Evolutionary conservation across 1,284 basidiomycete genomes (phyloP), one percentile per base, ranked within the genome.

Genomic region (Neonothopanus nambi): DNA sequence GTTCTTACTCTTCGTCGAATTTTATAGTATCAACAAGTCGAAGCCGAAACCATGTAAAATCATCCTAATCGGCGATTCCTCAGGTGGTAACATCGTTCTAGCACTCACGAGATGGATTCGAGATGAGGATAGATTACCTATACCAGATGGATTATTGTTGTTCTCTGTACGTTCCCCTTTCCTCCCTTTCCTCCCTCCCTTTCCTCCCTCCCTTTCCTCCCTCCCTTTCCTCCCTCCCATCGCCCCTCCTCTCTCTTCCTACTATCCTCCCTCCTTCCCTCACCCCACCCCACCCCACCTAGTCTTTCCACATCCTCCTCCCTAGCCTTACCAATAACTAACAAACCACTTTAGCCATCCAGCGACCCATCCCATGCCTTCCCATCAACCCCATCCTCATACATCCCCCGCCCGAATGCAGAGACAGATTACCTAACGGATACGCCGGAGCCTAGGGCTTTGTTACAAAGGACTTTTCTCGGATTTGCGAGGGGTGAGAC

Each of bases 11-110:
- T n/a, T n/a, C n/a, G n/a, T n/a, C n/a, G n/a, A 43, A 46, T 30
- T 8, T 18, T 15, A 20, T 33, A 7, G 11, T 33, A 15, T 33
- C 44, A 13, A 28, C 20, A 26, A 7, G 15, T 11, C n/a, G 12
- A 54, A 60, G 8, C 54, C 59, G 18, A 58, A 59, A 17, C 66
- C 68, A n/a, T 72, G 72, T 55, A 83, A 85, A 61, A 79, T 90
- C 48, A 65, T 86, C 28, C 62, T 91, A 23, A 76, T 79, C 6
- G 88, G 87, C 17, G 87, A 90, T 63, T 84, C 80, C 39, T 86
- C 88, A 0, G 89, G 89, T 2, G 87, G 84, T 0, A 88, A 89
- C 63, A 71, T 89, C 2, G 82, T 80, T 0, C 71, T 89, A 2
- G 81, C 83, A 2, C 67, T 81, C 4, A 69, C 76, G 2, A 72